Conservation (phyloP, 768 basidiomycete genomes). For the Kondoa subrosea region DNA sequence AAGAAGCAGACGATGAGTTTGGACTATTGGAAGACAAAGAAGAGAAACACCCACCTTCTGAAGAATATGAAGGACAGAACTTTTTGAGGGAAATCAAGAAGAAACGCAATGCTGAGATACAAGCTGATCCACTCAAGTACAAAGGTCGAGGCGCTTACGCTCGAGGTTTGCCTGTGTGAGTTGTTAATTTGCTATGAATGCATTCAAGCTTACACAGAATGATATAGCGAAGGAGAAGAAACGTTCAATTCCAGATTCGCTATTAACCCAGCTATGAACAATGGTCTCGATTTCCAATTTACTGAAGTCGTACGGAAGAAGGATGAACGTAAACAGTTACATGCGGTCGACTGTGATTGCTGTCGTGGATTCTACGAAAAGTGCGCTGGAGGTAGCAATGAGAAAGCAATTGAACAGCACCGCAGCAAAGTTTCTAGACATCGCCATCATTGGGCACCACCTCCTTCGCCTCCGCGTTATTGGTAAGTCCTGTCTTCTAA, state of each 20-base stretch:
- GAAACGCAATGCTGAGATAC: constrained; percentile 8
- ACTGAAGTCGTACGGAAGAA: constrained; percentile 59
- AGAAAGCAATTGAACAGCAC: background rate
- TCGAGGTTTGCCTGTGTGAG: constrained; percentile 4
- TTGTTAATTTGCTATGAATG: background rate
- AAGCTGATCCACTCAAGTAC: constrained; percentile 11
- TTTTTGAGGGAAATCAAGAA: constrained; percentile 10
- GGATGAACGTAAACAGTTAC: constrained; percentile 47
- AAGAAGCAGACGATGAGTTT: background rate
- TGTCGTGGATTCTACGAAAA: constrained; percentile 47
- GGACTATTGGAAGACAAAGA: background rate
- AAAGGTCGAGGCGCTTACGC: constrained; percentile 16
- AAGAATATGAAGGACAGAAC: constrained; percentile 10
- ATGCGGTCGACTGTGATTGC: constrained; percentile 64
- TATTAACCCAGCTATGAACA: constrained; percentile 50
- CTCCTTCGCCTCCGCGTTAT: constrained; percentile 15
- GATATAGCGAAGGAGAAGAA: background rate
- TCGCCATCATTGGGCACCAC: constrained; percentile 5
- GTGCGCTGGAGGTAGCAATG: background rate
- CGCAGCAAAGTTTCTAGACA: constrained; percentile 10
- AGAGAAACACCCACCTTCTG: background rate
- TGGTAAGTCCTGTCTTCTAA: constrained; percentile 5
- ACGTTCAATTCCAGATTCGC: constrained; percentile 46
- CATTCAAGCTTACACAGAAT: background rate
- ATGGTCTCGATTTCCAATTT: constrained; percentile 50